Evolutionary conservation across 305 asterid genomes (phyloP).

Genomic region (Rubia balearica): DNA sequence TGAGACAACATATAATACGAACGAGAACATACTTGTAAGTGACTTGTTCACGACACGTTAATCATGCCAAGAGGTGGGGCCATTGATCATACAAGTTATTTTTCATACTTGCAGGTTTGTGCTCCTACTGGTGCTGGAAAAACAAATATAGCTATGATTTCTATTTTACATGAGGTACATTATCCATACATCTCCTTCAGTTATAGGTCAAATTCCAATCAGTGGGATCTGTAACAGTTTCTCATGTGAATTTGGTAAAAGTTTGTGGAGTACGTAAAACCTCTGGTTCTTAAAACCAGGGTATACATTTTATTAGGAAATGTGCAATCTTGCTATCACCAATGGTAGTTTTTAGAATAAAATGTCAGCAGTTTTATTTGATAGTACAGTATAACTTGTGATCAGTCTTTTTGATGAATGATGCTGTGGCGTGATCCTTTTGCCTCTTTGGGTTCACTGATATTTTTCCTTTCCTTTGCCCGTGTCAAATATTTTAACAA

Average conservation of each 20-base stretch:
- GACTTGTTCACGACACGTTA: constrained; percentile 1
- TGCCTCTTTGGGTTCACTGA: not conserved
- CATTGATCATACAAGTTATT: constrained; percentile 12
- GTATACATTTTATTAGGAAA: not conserved
- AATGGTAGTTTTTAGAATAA: not conserved
- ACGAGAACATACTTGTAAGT: constrained; percentile 84
- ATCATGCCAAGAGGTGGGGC: constrained; percentile 10
- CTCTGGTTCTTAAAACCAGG: no score
- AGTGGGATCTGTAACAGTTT: not conserved
- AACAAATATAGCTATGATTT: constrained; percentile 91
- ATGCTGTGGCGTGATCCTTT: not conserved
- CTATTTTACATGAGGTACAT: constrained; percentile 84
- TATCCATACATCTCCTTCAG: constrained; percentile 16
- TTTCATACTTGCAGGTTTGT: constrained; percentile 62
- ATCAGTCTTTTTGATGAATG: not conserved
- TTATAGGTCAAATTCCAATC: constrained; percentile 11
- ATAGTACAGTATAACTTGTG: not conserved
- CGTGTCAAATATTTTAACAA: not conserved
- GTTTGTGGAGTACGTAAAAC: not conserved
- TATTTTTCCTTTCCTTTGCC: not conserved
- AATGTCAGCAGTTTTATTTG: not conserved
- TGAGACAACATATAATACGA: constrained; percentile 76
- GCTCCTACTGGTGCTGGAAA: constrained; percentile 99
- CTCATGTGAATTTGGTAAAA: not conserved
- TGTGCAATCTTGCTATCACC: not conserved